phyloP scores from a whole-genome alignment of 345 rosid species.

The Melaleuca quinquenervia region DNA sequence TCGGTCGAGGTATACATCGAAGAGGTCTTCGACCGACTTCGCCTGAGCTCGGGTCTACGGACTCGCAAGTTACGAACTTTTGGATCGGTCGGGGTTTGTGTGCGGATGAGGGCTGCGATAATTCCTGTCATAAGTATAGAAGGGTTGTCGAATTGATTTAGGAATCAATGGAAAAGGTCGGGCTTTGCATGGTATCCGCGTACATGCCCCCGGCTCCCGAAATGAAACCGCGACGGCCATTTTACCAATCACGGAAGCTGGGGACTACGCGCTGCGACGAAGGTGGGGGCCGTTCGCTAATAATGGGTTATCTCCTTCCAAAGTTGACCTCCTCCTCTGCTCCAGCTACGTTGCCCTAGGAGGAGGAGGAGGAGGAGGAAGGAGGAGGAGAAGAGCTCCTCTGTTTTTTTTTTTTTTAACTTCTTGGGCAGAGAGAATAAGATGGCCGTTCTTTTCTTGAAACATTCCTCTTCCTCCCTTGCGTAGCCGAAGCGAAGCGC shows the following conservation, averaged over 20 bases:
- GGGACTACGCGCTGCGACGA: neutral
- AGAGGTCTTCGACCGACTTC: no score
- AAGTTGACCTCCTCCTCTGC: neutral
- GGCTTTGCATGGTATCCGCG: no score
- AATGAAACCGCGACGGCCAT: no score
- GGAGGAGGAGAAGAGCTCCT: neutral
- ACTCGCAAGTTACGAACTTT: neutral
- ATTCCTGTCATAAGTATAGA: accelerated
- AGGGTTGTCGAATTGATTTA: accelerated
- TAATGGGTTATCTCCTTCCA: neutral
- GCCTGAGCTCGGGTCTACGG: neutral
- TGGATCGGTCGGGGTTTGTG: accelerated
- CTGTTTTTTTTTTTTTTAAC: neutral
- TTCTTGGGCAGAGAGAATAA: neutral
- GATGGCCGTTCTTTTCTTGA: neutral
- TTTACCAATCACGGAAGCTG: neutral
- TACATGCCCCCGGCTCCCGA: no score
- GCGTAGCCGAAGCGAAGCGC: neutral
- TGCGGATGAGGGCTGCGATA: accelerated
- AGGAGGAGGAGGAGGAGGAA: neutral
- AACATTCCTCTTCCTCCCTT: neutral
- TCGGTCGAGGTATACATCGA: no score
- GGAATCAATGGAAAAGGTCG: no score
- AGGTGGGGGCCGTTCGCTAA: neutral
- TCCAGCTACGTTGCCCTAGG: neutral